Evolutionary conservation across 2,329 filamentous ascomycete genomes (phyloP), one percentile per base, ranked within the genome.

Genomic region (Periconia macrospinosa): DNA sequence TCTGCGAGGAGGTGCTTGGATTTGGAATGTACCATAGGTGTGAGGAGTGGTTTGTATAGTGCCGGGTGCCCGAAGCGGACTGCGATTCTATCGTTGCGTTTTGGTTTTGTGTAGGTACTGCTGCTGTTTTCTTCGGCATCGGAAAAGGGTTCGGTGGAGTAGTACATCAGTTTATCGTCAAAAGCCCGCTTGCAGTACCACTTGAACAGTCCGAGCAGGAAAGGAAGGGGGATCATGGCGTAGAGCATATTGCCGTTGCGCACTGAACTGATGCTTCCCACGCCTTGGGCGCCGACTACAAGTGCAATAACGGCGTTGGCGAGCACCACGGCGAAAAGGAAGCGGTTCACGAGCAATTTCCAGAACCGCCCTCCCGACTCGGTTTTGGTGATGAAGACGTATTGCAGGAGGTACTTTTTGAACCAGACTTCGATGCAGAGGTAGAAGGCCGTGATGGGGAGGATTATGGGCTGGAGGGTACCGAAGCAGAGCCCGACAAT

Each of bases 351-450:
- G 1, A 97, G 75, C 1, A 92, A 84, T 14, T 90, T 86, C 94
- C 94, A 97, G 70, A 92, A 96, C 71, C 89, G 84, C 47, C 94
- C 94, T 13, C 92, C 93, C 0, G 92, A 97, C 70, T 99, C 94
- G 9, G 88, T 96, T 79, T 97, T 97, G 47, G 94, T 97, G 57
- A 97, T 84, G 68, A 97, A 96, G 60, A 97, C 88, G 74, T 99
- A 81, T 49, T 75, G 72, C 19, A 97, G 78, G 42, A 97, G 79
- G 69, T 99, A 99, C 76, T 97, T 97, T 81, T 96, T 97, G 67
- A 97, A 80, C 73, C 89, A 90, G 9, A 86, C 86, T 71, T 97
- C 94, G 53, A 97, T 81, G 49, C 79, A 78, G 70, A 97, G 95
- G 79, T 97, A 97, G 33, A 97, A 77, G 2, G 92, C 92, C 0